A percentile compares a stretch with the other conserved stretches of the same genome.
These are phyloP conservation scores for Aspergillus udagawae DNA, from an alignment of 2,329 filamentous ascomycete species.

Conservation along the genomic window DNA sequence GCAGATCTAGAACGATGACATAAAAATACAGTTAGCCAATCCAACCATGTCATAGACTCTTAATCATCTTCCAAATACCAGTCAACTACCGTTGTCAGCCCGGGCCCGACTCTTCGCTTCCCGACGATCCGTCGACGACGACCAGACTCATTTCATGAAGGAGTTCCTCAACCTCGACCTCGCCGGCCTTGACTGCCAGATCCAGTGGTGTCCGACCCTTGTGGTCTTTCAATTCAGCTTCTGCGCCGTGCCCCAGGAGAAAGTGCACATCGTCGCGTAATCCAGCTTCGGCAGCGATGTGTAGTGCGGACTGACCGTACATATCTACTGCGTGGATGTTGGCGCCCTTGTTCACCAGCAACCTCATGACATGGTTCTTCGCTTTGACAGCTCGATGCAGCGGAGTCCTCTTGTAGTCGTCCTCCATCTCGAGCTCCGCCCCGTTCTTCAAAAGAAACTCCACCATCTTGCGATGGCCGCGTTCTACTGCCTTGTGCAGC, in stretches of 20 bases:
- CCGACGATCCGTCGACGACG: not conserved
- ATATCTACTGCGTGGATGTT: constrained; percentile 18
- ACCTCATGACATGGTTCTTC: constrained; percentile 18
- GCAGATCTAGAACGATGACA: not conserved
- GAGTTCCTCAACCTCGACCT: constrained; percentile 6
- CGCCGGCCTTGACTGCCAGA: constrained; percentile 13
- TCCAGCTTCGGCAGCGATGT: constrained; percentile 20
- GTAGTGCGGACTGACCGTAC: constrained; percentile 20
- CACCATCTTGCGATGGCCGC: constrained; percentile 25
- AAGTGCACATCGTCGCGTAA: constrained; percentile 18
- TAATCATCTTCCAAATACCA: too few species aligned
- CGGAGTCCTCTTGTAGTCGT: constrained; percentile 19
- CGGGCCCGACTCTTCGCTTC: not conserved
- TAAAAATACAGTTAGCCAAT: not conserved
- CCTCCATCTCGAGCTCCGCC: constrained; percentile 21
- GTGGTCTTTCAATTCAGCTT: constrained; percentile 13
- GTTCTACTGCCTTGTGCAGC: constrained; percentile 24
- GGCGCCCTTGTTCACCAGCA: constrained; percentile 16
- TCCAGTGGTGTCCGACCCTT: constrained; percentile 18
- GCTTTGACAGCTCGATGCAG: constrained; percentile 18
- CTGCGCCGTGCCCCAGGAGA: constrained; percentile 17
- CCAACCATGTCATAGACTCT: not conserved
- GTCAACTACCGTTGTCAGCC: not conserved
- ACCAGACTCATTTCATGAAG: constrained; percentile 5
- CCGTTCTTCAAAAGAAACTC: constrained; percentile 23